Conservation (phyloP, 2,329 filamentous ascomycete genomes). For the Catunica adiposa region DNA sequence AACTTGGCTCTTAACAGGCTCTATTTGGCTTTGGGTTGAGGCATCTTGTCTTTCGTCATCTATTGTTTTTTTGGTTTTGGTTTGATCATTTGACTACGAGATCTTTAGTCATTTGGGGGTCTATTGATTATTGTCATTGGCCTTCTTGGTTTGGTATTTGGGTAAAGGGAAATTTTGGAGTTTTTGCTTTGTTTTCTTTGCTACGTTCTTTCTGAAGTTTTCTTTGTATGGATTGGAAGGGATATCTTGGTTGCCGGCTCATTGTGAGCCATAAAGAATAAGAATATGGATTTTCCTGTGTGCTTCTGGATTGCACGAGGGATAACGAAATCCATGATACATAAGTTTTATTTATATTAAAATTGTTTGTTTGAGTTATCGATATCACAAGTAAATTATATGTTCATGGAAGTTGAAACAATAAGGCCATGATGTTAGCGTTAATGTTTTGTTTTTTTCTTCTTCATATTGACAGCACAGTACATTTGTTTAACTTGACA, state of each 20-base stretch:
- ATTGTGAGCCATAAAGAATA: too few species aligned
- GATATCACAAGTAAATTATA: too few species aligned
- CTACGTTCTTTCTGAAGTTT: not conserved
- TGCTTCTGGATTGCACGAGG: too few species aligned
- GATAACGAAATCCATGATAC: not conserved
- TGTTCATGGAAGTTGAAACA: too few species aligned
- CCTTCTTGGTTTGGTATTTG: not conserved
- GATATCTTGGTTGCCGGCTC: not conserved
- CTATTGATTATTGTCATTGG: not conserved
- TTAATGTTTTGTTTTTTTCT: too few species aligned
- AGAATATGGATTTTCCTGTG: too few species aligned
- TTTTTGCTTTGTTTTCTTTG: not conserved
- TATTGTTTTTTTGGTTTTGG: not conserved
- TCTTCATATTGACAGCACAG: too few species aligned
- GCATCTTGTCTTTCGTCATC: not conserved
- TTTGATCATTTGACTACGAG: not conserved
- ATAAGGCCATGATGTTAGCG: too few species aligned
- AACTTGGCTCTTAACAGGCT: not conserved
- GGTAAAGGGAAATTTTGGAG: not conserved
- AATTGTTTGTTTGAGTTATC: not conserved
- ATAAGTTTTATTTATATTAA: not conserved
- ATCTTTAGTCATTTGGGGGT: constrained; percentile 4
- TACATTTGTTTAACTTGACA: too few species aligned
- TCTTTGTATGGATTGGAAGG: not conserved
- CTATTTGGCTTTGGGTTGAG: too few species aligned